Evolutionary conservation across 2,329 filamentous ascomycete species (phyloP).

Genomic region (Hymenoscyphus albidus): DNA sequence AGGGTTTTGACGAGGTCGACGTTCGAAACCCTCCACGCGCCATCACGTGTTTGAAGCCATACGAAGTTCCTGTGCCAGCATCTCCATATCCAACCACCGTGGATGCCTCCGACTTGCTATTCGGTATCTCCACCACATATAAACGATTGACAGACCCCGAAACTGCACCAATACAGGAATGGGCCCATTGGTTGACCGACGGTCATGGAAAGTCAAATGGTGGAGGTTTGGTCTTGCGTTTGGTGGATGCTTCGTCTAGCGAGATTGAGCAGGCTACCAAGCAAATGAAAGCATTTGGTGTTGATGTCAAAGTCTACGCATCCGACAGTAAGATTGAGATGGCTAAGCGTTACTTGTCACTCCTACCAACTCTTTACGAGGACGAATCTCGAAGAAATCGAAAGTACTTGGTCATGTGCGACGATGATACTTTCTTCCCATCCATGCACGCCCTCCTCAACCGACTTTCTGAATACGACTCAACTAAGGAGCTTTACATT

Average conservation of each 20-base stretch:
- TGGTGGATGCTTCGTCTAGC: slow-evolving; percentile 49
- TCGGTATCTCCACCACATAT: slow-evolving; percentile 57
- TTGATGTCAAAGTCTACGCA: slow-evolving; percentile 55
- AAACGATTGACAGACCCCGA: slow-evolving; percentile 49
- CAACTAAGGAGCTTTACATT: slow-evolving; percentile 30
- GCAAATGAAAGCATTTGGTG: slow-evolving; percentile 45
- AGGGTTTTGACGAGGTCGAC: slow-evolving; percentile 46
- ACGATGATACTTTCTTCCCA: slow-evolving; percentile 35
- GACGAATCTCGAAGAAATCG: slow-evolving; percentile 46
- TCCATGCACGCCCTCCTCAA: slow-evolving; percentile 32
- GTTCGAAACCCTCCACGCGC: slow-evolving; percentile 40
- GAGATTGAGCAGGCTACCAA: slow-evolving; percentile 49
- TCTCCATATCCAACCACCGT: slow-evolving; percentile 49
- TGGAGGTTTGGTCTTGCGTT: slow-evolving; percentile 51
- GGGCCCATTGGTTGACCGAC: slow-evolving; percentile 58
- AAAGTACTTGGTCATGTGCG: slow-evolving; percentile 39
- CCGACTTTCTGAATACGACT: slow-evolving; percentile 25
- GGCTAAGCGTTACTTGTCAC: slow-evolving; percentile 55
- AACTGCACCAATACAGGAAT: slow-evolving; percentile 53
- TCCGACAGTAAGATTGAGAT: slow-evolving; percentile 52
- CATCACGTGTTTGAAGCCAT: slow-evolving; percentile 46
- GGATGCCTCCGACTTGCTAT: slow-evolving; percentile 55
- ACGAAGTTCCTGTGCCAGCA: slow-evolving; percentile 48
- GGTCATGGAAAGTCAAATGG: slow-evolving; percentile 53
- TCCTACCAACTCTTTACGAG: slow-evolving; percentile 52